Percentiles rank a stretch among this genome's conserved stretches.
phyloP scores from a whole-genome alignment of 2,329 filamentous ascomycete genomes.

The Colletotrichum lini region DNA sequence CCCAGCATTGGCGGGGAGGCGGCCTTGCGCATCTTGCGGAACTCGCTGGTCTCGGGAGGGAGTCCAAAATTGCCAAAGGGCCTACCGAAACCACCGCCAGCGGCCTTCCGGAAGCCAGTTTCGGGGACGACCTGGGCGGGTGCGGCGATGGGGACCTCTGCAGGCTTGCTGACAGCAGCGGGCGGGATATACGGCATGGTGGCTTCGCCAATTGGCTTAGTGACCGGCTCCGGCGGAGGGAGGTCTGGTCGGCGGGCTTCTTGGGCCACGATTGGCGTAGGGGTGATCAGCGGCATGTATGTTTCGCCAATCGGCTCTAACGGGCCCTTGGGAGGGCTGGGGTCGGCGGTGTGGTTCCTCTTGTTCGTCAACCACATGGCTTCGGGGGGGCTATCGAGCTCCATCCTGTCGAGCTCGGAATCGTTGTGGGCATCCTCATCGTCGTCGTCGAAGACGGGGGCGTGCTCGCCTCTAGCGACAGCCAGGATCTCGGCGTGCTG shows the following conservation, averaged over 20 bases:
- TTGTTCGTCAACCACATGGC: slow-evolving; percentile 58
- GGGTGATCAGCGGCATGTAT: slow-evolving; percentile 39
- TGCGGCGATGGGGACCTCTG: slow-evolving; percentile 44
- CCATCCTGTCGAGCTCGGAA: slow-evolving; percentile 61
- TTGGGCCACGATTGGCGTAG: slow-evolving; percentile 17
- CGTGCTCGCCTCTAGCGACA: slow-evolving; percentile 55
- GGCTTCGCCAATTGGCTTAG: slow-evolving; percentile 32
- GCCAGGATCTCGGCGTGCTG: slow-evolving; percentile 79
- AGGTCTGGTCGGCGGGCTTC: slow-evolving; percentile 28
- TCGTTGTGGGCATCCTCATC: slow-evolving; percentile 47
- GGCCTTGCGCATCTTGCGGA: slow-evolving; percentile 64
- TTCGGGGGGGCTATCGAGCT: slow-evolving; percentile 56
- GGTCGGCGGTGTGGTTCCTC: slow-evolving; percentile 44
- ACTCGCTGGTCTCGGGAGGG: slow-evolving; percentile 53
- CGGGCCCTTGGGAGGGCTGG: slow-evolving; percentile 2
- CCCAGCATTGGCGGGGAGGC: slow-evolving; percentile 91
- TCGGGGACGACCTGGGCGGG: slow-evolving; percentile 56
- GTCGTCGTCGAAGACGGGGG: slow-evolving; percentile 45
- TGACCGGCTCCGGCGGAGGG: slow-evolving; percentile 21
- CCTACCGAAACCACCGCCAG: slow-evolving; percentile 56
- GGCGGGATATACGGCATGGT: slow-evolving; percentile 30
- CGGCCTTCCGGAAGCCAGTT: slow-evolving; percentile 56
- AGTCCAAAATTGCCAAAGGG: slow-evolving; percentile 58
- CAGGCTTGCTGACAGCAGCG: slow-evolving; percentile 17
- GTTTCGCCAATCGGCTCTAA: slow-evolving; percentile 41